Conservation (phyloP, 495 filamentous ascomycete genomes). For the Entonaema liquescens region DNA sequence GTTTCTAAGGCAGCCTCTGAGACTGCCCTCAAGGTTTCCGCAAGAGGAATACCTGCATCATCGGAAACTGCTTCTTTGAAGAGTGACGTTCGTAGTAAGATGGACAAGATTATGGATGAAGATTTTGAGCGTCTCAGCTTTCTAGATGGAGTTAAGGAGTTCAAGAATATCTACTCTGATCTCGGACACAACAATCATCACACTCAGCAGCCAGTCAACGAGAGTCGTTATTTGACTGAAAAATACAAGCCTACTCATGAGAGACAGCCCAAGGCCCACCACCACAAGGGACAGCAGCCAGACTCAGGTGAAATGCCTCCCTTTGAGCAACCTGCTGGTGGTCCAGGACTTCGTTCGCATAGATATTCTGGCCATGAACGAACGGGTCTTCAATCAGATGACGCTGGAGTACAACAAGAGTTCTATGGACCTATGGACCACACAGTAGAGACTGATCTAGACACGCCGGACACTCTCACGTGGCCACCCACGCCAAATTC, state of each 20-base stretch:
- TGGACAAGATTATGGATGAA: background rate
- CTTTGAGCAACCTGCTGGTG: constrained; percentile 70
- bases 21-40: background rate
- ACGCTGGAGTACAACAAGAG: constrained; percentile 54
- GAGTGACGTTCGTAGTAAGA: background rate
- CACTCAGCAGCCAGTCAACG: background rate
- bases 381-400: constrained; percentile 38
- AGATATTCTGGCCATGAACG: constrained; percentile 83
- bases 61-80: background rate
- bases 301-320: constrained; percentile 80
- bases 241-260: constrained; percentile 12
- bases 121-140: background rate
- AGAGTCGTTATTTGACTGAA: background rate
- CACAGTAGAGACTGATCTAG: constrained; percentile 64
- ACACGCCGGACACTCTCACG: background rate
- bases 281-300: constrained; percentile 76
- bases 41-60: background rate
- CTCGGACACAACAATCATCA: background rate
- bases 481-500: constrained; percentile 20
- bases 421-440: constrained; percentile 75
- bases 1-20: background rate
- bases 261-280: constrained; percentile 56
- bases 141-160: background rate
- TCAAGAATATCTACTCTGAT: background rate
- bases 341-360: constrained; percentile 81